phyloP scores from a whole-genome alignment of 139 green algal species.

The Micractinium conductrix region DNA sequence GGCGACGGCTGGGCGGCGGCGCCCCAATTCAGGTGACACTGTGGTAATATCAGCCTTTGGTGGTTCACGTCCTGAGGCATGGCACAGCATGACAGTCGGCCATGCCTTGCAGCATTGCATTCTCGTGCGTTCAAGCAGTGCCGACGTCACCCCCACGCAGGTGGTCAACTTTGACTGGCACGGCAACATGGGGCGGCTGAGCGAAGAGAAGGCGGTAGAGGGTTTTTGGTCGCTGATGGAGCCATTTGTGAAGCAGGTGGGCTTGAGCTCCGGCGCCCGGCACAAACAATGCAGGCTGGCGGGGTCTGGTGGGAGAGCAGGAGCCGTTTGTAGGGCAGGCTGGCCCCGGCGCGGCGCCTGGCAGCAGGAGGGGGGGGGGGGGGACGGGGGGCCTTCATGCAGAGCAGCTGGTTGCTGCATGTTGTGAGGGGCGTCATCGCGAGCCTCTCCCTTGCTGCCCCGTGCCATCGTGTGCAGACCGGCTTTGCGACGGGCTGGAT shows the following conservation, averaged over 20 bases:
- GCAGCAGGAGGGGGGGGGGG: neutral
- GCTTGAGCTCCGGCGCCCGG: neutral
- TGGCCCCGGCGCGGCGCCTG: no score
- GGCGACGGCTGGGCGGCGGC: constrained; percentile 43
- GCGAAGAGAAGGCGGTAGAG: constrained; percentile 86
- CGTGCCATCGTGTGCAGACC: neutral
- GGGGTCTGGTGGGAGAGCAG: no score
- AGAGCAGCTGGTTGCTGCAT: neutral
- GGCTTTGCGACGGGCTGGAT: constrained; percentile 29
- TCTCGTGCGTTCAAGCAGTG: no score
- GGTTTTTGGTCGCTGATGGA: constrained; percentile 89
- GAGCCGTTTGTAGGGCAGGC: no score
- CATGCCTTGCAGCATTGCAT: no score
- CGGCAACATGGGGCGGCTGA: constrained; percentile 87
- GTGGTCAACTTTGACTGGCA: constrained; percentile 97
- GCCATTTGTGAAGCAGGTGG: constrained; percentile 44
- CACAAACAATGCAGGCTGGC: no score
- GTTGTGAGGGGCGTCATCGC: neutral
- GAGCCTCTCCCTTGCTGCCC: neutral
- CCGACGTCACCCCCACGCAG: no score
- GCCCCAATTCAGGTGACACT: no score
- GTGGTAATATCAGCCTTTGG: no score
- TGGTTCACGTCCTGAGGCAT: no score
- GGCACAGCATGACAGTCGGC: no score
- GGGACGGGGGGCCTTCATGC: neutral